Conservation (phyloP, 768 basidiomycete genomes). For the Tricholoma matsutake region DNA sequence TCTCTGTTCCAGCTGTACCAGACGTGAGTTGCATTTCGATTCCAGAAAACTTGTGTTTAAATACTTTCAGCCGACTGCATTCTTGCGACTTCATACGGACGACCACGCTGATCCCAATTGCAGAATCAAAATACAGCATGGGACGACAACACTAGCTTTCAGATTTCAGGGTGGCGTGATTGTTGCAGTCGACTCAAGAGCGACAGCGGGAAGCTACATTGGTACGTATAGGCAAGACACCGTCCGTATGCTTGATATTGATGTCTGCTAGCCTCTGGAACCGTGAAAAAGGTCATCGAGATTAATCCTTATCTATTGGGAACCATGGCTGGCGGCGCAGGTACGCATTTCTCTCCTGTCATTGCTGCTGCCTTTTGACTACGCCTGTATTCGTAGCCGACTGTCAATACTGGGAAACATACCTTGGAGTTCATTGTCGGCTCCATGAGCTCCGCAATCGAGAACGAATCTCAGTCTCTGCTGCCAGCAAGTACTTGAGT, state of each 20-base stretch:
- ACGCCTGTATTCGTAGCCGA: slow-evolving; percentile 54
- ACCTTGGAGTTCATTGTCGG: slow-evolving; percentile 96
- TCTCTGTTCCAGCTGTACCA: slow-evolving; percentile 67
- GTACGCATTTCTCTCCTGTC: slow-evolving; percentile 38
- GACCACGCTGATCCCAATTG: slow-evolving; percentile 92
- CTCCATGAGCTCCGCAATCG: slow-evolving; percentile 94
- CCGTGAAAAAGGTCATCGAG: slow-evolving; percentile 99
- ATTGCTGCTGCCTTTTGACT: neutral
- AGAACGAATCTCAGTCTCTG: slow-evolving; percentile 98
- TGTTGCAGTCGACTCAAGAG: slow-evolving; percentile 98
- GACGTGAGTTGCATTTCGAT: slow-evolving; percentile 52
- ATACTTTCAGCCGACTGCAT: slow-evolving; percentile 71
- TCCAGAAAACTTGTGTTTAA: slow-evolving; percentile 4
- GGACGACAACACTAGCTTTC: slow-evolving; percentile 98
- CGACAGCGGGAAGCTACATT: slow-evolving; percentile 95
- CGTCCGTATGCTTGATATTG: neutral
- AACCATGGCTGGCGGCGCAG: slow-evolving; percentile 99
- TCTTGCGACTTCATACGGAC: slow-evolving; percentile 91
- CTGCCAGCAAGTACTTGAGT: slow-evolving; percentile 95
- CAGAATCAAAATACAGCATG: slow-evolving; percentile 97
- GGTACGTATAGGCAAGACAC: slow-evolving; percentile 48
- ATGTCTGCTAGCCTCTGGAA: slow-evolving; percentile 72
- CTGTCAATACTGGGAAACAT: slow-evolving; percentile 98
- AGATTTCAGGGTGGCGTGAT: slow-evolving; percentile 95
- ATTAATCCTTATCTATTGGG: slow-evolving; percentile 99